phyloP scores from a whole-genome alignment of 2,329 filamentous ascomycete species.

The Cladophialophora psammophila region DNA sequence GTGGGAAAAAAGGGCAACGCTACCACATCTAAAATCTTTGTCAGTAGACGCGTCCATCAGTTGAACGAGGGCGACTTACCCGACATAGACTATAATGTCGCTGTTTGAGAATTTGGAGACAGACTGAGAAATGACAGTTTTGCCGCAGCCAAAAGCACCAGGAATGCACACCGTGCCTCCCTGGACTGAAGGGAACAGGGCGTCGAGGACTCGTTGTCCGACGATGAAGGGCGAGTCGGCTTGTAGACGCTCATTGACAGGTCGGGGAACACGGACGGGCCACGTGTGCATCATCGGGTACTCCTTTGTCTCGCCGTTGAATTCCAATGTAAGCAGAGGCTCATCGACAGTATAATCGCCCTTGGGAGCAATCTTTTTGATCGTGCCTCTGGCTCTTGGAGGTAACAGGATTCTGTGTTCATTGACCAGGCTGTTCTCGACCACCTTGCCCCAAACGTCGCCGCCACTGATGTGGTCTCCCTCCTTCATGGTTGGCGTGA shows the following conservation, averaged over 20 bases:
- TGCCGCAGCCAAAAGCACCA: constrained; percentile 97
- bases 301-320: constrained; percentile 92
- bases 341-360: constrained; percentile 93
- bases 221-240: constrained; percentile 93
- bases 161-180: constrained; percentile 98
- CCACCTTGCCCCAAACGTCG: constrained; percentile 93
- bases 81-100: constrained; percentile 98
- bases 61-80: constrained; percentile 49
- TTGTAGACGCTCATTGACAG: constrained; percentile 87
- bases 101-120: constrained; percentile 99
- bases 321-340: constrained; percentile 94
- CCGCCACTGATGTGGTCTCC: constrained; percentile 97
- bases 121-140: constrained; percentile 98
- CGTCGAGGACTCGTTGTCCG: constrained; percentile 94
- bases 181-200: constrained; percentile 94
- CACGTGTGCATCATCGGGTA: constrained; percentile 99
- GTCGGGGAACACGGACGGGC: constrained; percentile 95
- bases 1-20: no score
- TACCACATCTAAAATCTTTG: background rate
- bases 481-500: constrained; percentile 86
- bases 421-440: constrained; percentile 92
- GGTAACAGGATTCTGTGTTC: constrained; percentile 94
- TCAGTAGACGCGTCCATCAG: constrained; percentile 21
- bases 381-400: constrained; percentile 86
- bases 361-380: constrained; percentile 87